A percentile compares a stretch with the other conserved stretches of the same genome.
Evolutionary conservation across 2,329 filamentous ascomycete species (phyloP).

Genomic region (Pestalotiopsis sp.): DNA sequence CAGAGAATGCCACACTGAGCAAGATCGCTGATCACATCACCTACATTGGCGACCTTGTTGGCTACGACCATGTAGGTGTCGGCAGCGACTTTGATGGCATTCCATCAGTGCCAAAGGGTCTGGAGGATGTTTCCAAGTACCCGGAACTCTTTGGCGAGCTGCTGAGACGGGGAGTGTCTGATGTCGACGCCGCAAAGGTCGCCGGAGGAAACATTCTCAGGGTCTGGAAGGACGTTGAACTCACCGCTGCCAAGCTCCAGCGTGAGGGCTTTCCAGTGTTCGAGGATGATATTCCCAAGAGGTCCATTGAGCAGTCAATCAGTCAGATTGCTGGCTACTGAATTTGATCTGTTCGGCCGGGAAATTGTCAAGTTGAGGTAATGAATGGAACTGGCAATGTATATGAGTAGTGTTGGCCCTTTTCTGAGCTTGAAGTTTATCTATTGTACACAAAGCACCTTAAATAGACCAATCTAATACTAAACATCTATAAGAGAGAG

Average conservation of each 20-base stretch:
- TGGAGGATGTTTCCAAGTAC: constrained; percentile 86
- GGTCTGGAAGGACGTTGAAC: constrained; percentile 81
- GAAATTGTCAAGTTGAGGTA: not conserved
- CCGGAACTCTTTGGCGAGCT: constrained; percentile 78
- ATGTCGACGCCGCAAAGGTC: constrained; percentile 73
- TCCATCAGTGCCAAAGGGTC: constrained; percentile 63
- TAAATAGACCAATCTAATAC: too few relatives aligned
- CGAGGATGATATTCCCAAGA: constrained; percentile 48
- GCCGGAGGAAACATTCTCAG: constrained; percentile 80
- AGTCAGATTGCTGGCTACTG: not conserved
- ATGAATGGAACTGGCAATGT: not conserved
- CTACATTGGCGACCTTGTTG: constrained; percentile 81
- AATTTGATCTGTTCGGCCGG: too few relatives aligned
- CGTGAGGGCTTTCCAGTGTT: constrained; percentile 52
- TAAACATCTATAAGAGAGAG: too few relatives aligned
- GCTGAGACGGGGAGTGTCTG: constrained; percentile 71
- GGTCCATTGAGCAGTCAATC: not conserved
- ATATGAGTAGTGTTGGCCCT: not conserved
- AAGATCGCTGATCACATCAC: constrained; percentile 81
- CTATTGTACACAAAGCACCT: too few relatives aligned
- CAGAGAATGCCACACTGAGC: constrained; percentile 70
- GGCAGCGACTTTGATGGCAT: constrained; percentile 92
- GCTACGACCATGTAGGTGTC: constrained; percentile 84
- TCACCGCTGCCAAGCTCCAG: constrained; percentile 69
- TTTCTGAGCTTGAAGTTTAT: too few relatives aligned